Percentiles rank a stretch among this genome's conserved stretches.
Conservation (phyloP, 257 asterid genomes). For the Solanum okadae region DNA sequence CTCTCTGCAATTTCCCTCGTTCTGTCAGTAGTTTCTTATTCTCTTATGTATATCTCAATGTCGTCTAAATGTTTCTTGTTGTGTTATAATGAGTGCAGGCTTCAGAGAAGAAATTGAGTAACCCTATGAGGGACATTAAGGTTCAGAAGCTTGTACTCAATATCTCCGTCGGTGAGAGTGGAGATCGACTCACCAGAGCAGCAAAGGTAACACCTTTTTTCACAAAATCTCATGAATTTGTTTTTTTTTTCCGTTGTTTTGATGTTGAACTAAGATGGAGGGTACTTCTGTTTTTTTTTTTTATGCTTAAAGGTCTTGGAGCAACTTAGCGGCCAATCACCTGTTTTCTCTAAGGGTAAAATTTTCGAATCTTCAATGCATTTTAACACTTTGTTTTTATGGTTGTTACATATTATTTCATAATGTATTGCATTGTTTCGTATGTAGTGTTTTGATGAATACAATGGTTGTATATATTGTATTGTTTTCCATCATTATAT, state of each 20-base stretch:
- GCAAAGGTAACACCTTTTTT: constrained; percentile 21
- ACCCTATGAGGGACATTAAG: constrained; percentile 57
- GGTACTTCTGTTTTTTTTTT: not conserved
- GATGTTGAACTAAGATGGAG: not conserved
- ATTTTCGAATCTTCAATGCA: not conserved
- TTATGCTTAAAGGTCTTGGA: constrained; percentile 31
- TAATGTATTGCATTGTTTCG: too few species aligned
- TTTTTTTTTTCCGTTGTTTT: not conserved
- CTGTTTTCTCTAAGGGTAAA: constrained; percentile 55
- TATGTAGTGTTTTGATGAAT: too few species aligned
- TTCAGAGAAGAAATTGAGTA: constrained; percentile 42
- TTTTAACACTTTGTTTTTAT: not conserved
- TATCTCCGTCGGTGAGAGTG: constrained; percentile 60
- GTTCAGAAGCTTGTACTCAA: constrained; percentile 58
- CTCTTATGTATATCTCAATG: not conserved
- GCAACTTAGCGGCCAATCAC: constrained; percentile 48
- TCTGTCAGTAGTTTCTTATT: not conserved
- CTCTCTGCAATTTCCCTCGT: not conserved
- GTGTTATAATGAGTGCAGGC: constrained; percentile 19
- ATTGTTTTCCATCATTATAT: too few species aligned
- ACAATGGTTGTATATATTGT: too few species aligned
- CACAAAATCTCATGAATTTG: not conserved
- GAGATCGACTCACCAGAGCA: constrained; percentile 58
- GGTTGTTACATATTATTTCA: too few species aligned
- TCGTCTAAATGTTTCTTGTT: not conserved